Conservation (phyloP, 805 yeast genomes). For the Groenewaldozyma salmanticensis region DNA sequence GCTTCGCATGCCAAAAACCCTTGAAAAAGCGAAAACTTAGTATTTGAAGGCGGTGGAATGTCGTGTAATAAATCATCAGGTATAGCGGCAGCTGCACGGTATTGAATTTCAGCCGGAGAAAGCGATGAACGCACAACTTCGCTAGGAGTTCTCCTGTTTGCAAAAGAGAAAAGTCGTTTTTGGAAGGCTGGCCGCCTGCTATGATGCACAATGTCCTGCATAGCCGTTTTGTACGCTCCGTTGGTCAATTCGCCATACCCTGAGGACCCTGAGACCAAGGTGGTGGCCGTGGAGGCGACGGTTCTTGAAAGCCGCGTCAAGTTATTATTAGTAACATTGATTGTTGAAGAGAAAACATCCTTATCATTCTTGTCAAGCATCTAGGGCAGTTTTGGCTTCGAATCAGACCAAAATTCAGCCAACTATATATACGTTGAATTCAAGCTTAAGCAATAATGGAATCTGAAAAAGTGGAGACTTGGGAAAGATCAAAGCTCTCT, state of each 20-base stretch:
- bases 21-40: slow-evolving; percentile 48
- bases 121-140: slow-evolving; percentile 25
- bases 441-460: too few relatives aligned
- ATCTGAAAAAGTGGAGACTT: too few relatives aligned
- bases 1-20: slow-evolving; percentile 49
- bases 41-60: slow-evolving; percentile 32
- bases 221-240: slow-evolving; percentile 35
- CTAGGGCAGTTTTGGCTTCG: too few relatives aligned
- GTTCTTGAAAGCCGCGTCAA: slow-evolving; percentile 29
- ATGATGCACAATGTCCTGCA: slow-evolving; percentile 30
- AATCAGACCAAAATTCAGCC: too few relatives aligned
- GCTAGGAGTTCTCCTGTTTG: slow-evolving; percentile 24
- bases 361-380: too few relatives aligned
- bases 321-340: slow-evolving; percentile 31
- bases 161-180: slow-evolving; percentile 28
- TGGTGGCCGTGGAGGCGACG: slow-evolving; percentile 30
- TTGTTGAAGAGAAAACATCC: slow-evolving; percentile 30
- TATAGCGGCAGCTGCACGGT: slow-evolving; percentile 42
- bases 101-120: slow-evolving; percentile 31
- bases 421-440: too few relatives aligned
- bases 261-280: slow-evolving; percentile 15
- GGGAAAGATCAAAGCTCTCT: too few relatives aligned
- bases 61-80: slow-evolving; percentile 53
- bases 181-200: slow-evolving; percentile 32
- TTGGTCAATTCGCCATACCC: slow-evolving; percentile 30